phyloP scores from a whole-genome alignment of 805 yeast genomes.

The Metschnikowia orientalis region DNA sequence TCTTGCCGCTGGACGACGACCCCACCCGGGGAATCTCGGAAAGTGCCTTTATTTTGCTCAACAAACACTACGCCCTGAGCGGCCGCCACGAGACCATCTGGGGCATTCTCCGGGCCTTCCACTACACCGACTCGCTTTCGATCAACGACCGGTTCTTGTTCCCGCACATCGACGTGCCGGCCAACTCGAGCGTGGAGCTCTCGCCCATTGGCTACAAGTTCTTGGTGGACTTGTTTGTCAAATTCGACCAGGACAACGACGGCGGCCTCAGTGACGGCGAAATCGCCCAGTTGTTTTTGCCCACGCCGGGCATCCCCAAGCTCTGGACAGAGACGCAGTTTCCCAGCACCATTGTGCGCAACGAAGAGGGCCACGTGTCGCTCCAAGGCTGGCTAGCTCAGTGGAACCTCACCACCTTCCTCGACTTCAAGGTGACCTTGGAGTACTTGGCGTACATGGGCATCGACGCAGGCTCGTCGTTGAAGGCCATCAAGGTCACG shows the following conservation, averaged over 20 bases:
- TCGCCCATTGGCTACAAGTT: slow-evolving; percentile 91
- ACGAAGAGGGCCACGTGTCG: slow-evolving; percentile 85
- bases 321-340: slow-evolving; percentile 83
- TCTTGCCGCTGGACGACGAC: slow-evolving; percentile 20
- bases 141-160: slow-evolving; percentile 72
- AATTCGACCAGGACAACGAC: slow-evolving; percentile 92
- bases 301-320: slow-evolving; percentile 90
- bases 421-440: slow-evolving; percentile 78
- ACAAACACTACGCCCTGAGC: slow-evolving; percentile 77
- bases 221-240: slow-evolving; percentile 80
- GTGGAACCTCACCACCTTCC: slow-evolving; percentile 93
- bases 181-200: slow-evolving; percentile 77
- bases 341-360: slow-evolving; percentile 84
- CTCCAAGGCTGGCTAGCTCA: slow-evolving; percentile 98
- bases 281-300: slow-evolving; percentile 62
- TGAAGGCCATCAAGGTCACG: slow-evolving; percentile 64
- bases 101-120: slow-evolving; percentile 86
- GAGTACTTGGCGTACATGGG: slow-evolving; percentile 90
- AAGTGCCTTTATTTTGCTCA: slow-evolving; percentile 72
- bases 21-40: slow-evolving; percentile 53
- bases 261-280: slow-evolving; percentile 86
- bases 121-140: slow-evolving; percentile 88
- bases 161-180: slow-evolving; percentile 74
- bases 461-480: slow-evolving; percentile 51
- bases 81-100: slow-evolving; percentile 97